Evolutionary conservation across 192 early-diverging fungal species (phyloP).

Genomic region (Linderina pennispora): DNA sequence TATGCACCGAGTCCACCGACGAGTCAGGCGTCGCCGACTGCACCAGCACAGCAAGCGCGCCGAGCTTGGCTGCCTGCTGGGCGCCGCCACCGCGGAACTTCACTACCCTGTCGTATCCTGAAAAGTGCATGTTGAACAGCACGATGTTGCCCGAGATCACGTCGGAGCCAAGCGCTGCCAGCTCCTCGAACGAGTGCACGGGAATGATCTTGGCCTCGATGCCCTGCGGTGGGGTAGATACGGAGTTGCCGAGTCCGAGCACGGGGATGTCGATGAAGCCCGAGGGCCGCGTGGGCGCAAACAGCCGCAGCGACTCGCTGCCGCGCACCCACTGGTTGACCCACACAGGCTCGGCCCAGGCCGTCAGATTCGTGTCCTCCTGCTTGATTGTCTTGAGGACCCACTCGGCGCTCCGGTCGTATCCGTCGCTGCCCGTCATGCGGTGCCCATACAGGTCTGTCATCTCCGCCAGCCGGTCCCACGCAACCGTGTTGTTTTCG

Average conservation of each 20-base stretch:
- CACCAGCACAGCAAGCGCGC: conserved; percentile 50
- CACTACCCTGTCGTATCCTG: conserved; percentile 12
- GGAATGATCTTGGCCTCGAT: conserved; percentile 49
- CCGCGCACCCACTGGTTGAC: conserved; percentile 51
- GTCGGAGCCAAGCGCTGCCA: conserved; percentile 31
- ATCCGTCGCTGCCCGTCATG: conserved; percentile 45
- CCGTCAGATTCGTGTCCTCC: conserved; percentile 33
- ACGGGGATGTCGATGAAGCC: conserved; percentile 41
- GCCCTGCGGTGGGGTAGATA: conserved; percentile 35
- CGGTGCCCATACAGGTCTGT: conserved; percentile 55
- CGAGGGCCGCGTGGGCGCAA: conserved; percentile 40
- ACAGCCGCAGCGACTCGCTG: conserved; percentile 49
- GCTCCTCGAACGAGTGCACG: conserved; percentile 47
- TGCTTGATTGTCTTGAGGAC: conserved; percentile 41
- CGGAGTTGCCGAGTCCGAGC: conserved; percentile 51
- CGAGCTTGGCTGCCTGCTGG: conserved; percentile 34
- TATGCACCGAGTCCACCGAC: conserved; percentile 49
- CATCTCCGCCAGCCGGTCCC: conserved; percentile 60
- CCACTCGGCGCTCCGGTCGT: conserved; percentile 52
- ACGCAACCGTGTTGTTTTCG: conserved; percentile 42
- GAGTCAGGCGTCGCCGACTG: conserved; percentile 46
- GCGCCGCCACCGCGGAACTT: conserved; percentile 29
- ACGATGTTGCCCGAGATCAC: conserved; percentile 46
- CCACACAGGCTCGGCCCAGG: conserved; percentile 51
- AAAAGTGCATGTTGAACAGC: conserved; percentile 45